Conservation (phyloP, 371 early-diverging fungal genomes). For the Lichtheimia corymbifera region DNA sequence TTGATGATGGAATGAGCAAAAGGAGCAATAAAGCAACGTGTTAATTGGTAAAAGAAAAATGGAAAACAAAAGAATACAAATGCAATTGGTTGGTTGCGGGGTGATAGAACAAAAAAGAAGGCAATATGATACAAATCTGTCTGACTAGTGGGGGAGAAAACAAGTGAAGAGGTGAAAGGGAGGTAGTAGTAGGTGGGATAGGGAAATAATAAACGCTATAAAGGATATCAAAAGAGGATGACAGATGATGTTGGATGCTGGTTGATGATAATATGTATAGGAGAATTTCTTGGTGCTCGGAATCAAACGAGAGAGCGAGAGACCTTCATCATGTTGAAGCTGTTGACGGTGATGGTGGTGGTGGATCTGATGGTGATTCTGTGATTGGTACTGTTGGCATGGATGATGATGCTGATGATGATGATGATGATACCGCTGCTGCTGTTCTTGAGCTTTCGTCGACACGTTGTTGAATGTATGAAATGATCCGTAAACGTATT, state of each 20-base stretch:
- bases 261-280: neutral
- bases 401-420: neutral
- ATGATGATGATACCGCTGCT: neutral
- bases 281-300: neutral
- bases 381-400: neutral
- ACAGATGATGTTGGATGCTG: neutral
- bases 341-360: neutral
- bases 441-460: neutral
- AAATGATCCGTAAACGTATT: slow-evolving; percentile 25
- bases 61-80: neutral
- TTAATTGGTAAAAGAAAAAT: neutral
- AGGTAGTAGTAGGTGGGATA: neutral
- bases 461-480: slow-evolving; percentile 28
- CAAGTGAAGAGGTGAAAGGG: neutral
- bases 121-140: neutral
- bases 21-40: too few species aligned
- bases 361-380: neutral
- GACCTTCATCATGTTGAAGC: neutral
- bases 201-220: too few species aligned
- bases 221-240: neutral
- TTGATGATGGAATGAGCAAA: too few species aligned
- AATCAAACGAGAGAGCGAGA: neutral
- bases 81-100: neutral
- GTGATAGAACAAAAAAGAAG: neutral
- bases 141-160: neutral